Evolutionary conservation across 1,284 basidiomycete species (phyloP).

Genomic region (Dichomitus squalens): DNA sequence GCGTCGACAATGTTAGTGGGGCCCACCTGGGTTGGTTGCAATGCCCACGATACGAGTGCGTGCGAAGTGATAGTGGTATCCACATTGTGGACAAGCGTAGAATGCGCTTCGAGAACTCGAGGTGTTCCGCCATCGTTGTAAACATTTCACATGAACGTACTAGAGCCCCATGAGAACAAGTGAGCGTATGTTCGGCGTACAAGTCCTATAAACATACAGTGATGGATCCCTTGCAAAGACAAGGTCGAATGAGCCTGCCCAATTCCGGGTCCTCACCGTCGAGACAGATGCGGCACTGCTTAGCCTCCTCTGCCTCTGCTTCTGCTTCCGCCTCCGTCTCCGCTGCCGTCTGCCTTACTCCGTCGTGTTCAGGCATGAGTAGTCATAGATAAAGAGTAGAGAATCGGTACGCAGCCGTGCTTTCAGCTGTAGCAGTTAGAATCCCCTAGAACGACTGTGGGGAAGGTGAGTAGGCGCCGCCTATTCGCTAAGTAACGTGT

Average conservation of each 20-base stretch:
- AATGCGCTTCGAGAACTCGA: constrained; percentile 62
- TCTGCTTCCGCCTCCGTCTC: neutral
- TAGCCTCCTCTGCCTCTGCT: constrained; percentile 37
- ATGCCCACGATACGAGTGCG: constrained; percentile 69
- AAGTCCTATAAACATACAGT: constrained; percentile 51
- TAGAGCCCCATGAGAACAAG: constrained; percentile 32
- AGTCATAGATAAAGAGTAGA: neutral
- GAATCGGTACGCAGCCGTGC: neutral
- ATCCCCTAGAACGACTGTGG: too few relatives aligned
- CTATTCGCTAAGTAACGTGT: neutral
- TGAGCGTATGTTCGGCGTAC: neutral
- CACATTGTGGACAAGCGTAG: constrained; percentile 76
- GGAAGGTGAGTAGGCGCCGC: neutral
- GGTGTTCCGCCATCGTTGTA: constrained; percentile 70
- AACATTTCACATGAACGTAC: constrained; percentile 77
- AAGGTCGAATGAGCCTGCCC: constrained; percentile 75
- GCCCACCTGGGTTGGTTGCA: constrained; percentile 68
- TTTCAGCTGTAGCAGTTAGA: neutral
- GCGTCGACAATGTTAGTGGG: neutral
- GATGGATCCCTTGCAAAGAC: constrained; percentile 79
- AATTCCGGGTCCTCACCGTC: constrained; percentile 63
- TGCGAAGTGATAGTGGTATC: constrained; percentile 72
- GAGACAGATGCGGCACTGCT: constrained; percentile 77
- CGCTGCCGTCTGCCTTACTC: too few relatives aligned
- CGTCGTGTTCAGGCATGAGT: constrained; percentile 1